These are phyloP conservation scores for Alternaria ventricosa DNA, from an alignment of 2,329 filamentous ascomycete species.

Conservation along the genomic window DNA sequence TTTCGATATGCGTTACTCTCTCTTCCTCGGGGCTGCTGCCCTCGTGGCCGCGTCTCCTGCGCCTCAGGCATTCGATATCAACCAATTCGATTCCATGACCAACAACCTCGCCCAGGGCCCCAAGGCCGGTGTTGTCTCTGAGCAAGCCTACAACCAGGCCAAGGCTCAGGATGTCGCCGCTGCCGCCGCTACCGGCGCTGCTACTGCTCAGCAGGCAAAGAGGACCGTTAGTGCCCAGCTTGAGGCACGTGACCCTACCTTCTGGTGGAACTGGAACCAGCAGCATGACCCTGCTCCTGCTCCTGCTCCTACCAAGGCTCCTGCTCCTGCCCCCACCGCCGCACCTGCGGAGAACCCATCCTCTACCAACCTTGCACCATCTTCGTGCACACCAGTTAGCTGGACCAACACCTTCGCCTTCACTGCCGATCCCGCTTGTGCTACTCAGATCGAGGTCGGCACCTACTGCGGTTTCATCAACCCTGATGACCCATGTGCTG, in stretches of 20 bases:
- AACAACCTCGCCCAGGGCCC: slow-evolving; percentile 21
- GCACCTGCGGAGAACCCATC: slow-evolving; percentile 16
- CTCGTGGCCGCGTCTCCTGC: slow-evolving; percentile 30
- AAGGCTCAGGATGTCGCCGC: slow-evolving; percentile 20
- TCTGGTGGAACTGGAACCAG: slow-evolving; percentile 8
- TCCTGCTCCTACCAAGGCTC: not conserved
- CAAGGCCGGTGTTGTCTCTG: slow-evolving; percentile 16
- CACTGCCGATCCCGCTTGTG: slow-evolving; percentile 28
- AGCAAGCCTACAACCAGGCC: slow-evolving; percentile 20
- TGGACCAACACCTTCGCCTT: slow-evolving; percentile 34
- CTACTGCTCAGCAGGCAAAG: slow-evolving; percentile 23
- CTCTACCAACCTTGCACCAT: slow-evolving; percentile 26
- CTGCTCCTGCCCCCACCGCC: not conserved
- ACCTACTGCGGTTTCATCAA: slow-evolving; percentile 39
- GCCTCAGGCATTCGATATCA: slow-evolving; percentile 25
- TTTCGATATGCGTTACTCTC: slow-evolving; percentile 27
- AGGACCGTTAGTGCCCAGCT: slow-evolving; percentile 7
- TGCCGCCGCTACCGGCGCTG: slow-evolving; percentile 16
- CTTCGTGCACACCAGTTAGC: slow-evolving; percentile 26
- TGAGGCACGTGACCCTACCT: slow-evolving; percentile 7
- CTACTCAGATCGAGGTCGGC: slow-evolving; percentile 29
- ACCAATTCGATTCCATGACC: slow-evolving; percentile 11
- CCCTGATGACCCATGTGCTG: slow-evolving; percentile 33
- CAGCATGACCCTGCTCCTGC: not conserved
- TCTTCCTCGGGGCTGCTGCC: slow-evolving; percentile 29